Evolutionary conservation across 768 basidiomycete species (phyloP), one percentile per base, ranked within the genome.

Genomic region (Coprinellus micaceus): DNA sequence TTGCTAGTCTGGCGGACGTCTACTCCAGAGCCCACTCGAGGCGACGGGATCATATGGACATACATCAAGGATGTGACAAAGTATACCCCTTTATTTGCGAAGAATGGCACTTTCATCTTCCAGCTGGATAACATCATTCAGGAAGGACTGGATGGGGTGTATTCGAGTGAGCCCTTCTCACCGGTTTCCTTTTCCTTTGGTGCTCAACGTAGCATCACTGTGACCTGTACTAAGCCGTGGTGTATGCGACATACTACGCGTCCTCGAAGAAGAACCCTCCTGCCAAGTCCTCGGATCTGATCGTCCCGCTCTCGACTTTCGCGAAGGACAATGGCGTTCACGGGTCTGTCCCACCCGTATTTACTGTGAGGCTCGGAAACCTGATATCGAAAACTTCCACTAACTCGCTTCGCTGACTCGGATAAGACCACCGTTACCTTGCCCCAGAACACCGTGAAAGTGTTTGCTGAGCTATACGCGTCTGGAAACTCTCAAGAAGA

Each of bases 31-130:
- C 89, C 89, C 0, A 85, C 83, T 0, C 62, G 60, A 13, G 76
- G 80, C 2, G 76, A 81, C 47, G 89, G 89, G 11, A 89, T 91
- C 57, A 84, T 89, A 48, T 91, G 88, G 89, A 89, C 88, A 0
- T 85, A 81, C 54, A 67, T 83, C 61, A 91, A 91, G 65, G 89
- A 91, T 61, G 86, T 86, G 24, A 86, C 88, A 6, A 82, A 82
- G 22, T 91, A 85, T 58, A 79, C 77, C 3, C 86, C 88, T 1
- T 77, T 92, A 37, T 91, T 91, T 64, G 73, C 82, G 1, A 78
- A 83, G 58, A 71, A 82, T 0, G 88, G 89, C 6, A 78, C 80
- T 0, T 85, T 91, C 61, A 85, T 91, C 53, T 70, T 91, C 11
- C 82, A 90, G 66, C 72, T 92, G 39, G 82, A 91, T 70, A 91